Conservation (phyloP, 176 grass and related monocot species). For the Oryza nivara region DNA sequence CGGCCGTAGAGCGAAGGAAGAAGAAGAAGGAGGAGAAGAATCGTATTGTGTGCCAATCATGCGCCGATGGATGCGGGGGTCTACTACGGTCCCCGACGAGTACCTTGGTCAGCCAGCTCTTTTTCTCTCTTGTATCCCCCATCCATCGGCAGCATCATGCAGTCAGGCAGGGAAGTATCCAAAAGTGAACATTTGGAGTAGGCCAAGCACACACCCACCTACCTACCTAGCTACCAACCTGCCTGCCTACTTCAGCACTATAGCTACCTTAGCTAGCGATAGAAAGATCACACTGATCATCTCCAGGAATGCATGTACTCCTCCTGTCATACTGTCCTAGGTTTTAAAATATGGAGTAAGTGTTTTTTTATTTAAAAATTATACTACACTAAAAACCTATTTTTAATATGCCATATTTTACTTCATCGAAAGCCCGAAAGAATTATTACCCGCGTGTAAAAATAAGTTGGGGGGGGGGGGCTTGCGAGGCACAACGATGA, state of each 20-base stretch:
- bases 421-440: too few relatives aligned
- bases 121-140: not conserved
- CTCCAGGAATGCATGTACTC: too few relatives aligned
- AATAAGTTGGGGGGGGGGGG: too few relatives aligned
- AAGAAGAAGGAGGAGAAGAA: not conserved
- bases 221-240: not conserved
- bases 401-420: too few relatives aligned
- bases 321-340: too few relatives aligned
- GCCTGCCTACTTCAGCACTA: constrained; percentile 5
- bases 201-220: not conserved
- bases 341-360: too few relatives aligned
- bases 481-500: too few relatives aligned
- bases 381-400: too few relatives aligned
- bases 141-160: not conserved
- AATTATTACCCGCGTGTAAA: too few relatives aligned
- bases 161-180: not conserved
- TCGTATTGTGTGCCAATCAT: not conserved
- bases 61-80: constrained; percentile 34
- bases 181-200: constrained; percentile 33
- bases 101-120: not conserved
- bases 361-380: too few relatives aligned
- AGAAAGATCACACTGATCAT: too few relatives aligned
- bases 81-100: not conserved
- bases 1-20: too few relatives aligned
- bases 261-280: not conserved